phyloP scores from a whole-genome alignment of 2,329 filamentous ascomycete species.

The Penicillium sp. region DNA sequence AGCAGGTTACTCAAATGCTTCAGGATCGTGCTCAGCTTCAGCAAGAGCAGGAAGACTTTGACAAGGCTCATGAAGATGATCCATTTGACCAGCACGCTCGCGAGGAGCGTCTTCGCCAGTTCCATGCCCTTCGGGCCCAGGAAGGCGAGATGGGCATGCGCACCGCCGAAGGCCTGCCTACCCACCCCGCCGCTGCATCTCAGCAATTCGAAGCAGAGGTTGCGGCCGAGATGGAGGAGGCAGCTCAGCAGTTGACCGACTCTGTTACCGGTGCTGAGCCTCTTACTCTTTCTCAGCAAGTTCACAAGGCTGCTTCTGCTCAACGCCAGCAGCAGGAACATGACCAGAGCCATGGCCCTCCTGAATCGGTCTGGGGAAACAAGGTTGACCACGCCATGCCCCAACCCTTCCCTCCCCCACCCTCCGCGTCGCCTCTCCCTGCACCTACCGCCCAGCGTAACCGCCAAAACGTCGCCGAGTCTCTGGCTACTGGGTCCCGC shows the following conservation, averaged over 20 bases:
- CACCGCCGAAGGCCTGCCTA: constrained; percentile 43
- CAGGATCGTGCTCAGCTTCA: constrained; percentile 61
- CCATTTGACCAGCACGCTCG: constrained; percentile 53
- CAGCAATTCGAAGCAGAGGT: constrained; percentile 30
- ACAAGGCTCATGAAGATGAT: constrained; percentile 43
- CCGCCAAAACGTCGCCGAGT: constrained; percentile 78
- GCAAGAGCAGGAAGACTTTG: constrained; percentile 61
- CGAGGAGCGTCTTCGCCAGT: constrained; percentile 75
- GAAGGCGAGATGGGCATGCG: constrained; percentile 55
- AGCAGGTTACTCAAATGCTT: constrained; percentile 61
- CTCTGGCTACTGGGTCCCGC: constrained; percentile 61
- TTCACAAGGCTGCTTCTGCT: constrained; percentile 66
- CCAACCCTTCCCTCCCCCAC: constrained; percentile 65
- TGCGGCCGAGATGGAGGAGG: constrained; percentile 22
- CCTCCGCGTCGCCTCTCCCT: constrained; percentile 77
- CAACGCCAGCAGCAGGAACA: constrained; percentile 40
- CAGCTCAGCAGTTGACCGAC: constrained; percentile 23
- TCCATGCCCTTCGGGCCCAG: constrained; percentile 74
- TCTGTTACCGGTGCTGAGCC: constrained; percentile 42
- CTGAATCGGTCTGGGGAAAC: constrained; percentile 54
- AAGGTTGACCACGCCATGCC: constrained; percentile 67
- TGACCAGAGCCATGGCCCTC: constrained; percentile 43
- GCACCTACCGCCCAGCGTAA: constrained; percentile 86
- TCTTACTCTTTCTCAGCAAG: constrained; percentile 77
- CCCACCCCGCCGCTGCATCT: constrained; percentile 38